A percentile compares a stretch with the other conserved stretches of the same genome.
These are phyloP conservation scores for Tranzscheliella williamsii DNA, from an alignment of 1,284 basidiomycete species.

Conservation along the genomic window DNA sequence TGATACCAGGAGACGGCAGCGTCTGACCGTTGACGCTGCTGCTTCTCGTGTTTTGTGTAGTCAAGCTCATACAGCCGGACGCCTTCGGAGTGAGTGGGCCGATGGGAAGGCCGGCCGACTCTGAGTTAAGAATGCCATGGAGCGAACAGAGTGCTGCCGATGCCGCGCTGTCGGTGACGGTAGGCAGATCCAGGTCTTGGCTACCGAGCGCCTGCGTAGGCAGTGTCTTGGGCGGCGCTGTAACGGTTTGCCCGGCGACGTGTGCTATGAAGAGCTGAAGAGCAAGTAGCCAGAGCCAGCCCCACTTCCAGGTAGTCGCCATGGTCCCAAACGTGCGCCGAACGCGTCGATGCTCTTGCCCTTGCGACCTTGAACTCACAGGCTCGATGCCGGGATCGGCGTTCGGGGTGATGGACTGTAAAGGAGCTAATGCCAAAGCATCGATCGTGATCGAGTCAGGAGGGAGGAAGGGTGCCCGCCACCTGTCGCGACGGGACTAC, in stretches of 20 bases:
- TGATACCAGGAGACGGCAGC: conserved; percentile 15
- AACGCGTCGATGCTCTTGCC: too few relatives aligned
- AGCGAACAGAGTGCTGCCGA: conserved; percentile 15
- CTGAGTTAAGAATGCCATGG: conserved; percentile 5
- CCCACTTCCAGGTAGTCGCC: too few relatives aligned
- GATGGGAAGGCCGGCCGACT: conserved; percentile 10
- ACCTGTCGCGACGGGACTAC: too few relatives aligned
- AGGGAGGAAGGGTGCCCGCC: too few relatives aligned
- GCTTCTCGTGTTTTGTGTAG: conserved; percentile 3
- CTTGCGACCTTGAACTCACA: too few relatives aligned
- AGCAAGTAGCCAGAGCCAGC: background rate
- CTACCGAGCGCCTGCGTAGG: background rate
- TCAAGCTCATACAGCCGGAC: conserved; percentile 11
- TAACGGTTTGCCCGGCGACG: background rate
- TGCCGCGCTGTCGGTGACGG: background rate
- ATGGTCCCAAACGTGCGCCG: too few relatives aligned
- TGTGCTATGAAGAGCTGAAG: background rate
- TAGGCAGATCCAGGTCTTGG: background rate
- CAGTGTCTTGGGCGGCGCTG: background rate
- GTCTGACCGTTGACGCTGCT: conserved; percentile 17
- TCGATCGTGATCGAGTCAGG: too few relatives aligned
- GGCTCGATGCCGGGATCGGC: too few relatives aligned
- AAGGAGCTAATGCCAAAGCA: too few relatives aligned
- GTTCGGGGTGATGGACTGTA: too few relatives aligned
- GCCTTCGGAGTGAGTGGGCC: conserved; percentile 18